Conservation (phyloP, 768 basidiomycete species). For the Terana coerulea region DNA sequence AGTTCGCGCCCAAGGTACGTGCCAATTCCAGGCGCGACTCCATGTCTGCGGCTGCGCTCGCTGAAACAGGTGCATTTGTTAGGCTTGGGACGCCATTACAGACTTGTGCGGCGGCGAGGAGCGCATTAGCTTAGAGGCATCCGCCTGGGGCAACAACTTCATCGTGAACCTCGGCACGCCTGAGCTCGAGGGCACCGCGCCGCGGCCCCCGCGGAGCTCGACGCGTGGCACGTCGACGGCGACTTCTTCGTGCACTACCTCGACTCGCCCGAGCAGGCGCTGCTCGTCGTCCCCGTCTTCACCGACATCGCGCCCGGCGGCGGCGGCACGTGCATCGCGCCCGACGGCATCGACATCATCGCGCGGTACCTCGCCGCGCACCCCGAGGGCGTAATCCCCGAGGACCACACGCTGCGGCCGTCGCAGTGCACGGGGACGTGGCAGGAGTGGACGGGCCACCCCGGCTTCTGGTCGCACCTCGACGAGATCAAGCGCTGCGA, state of each 20-base stretch:
- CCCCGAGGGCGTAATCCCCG: conserved; percentile 49
- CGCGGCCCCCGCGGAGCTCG: conserved; percentile 26
- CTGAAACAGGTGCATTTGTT: no score
- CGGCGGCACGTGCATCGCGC: conserved; percentile 35
- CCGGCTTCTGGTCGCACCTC: conserved; percentile 37
- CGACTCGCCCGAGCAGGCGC: conserved; percentile 36
- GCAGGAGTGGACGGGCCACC: no score
- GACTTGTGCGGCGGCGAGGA: conserved; percentile 36
- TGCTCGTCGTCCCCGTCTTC: conserved; percentile 34
- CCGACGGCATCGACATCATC: conserved; percentile 35
- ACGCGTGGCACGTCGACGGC: conserved; percentile 35
- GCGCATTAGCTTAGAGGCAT: conserved; percentile 24
- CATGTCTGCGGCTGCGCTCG: no score
- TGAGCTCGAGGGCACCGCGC: conserved; percentile 3
- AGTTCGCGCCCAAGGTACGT: conserved; percentile 51
- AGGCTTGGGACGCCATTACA: conserved; percentile 19
- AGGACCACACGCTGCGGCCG: conserved; percentile 42
- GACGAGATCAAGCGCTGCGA: conserved; percentile 35
- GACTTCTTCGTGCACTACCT: conserved; percentile 34
- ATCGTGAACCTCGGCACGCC: conserved; percentile 35
- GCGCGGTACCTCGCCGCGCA: conserved; percentile 48
- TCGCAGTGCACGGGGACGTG: conserved; percentile 37
- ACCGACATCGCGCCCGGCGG: conserved; percentile 30
- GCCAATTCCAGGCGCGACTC: no score
- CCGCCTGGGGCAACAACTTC: conserved; percentile 29